Conservation (phyloP, 257 asterid genomes). For the Fraxinus anomala region DNA sequence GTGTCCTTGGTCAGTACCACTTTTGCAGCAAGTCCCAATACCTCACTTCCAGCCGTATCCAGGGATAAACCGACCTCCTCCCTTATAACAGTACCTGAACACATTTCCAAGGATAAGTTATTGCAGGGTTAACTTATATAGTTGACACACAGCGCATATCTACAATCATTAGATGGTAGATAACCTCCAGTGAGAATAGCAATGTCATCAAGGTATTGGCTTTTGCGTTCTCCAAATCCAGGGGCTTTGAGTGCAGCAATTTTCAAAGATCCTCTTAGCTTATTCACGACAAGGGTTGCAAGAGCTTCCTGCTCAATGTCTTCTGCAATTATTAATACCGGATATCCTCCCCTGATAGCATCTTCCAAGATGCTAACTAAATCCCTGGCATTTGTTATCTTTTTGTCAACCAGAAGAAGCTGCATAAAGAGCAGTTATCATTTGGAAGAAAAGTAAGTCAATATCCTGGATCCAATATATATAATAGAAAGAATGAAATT, state of each 20-base stretch:
- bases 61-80: constrained; percentile 40
- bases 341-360: constrained; percentile 40
- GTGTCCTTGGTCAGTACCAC: constrained; percentile 43
- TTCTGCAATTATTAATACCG: constrained; percentile 41
- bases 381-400: constrained; percentile 47
- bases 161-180: not conserved
- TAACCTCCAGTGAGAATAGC: constrained; percentile 42
- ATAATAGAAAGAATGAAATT: not conserved
- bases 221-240: constrained; percentile 47
- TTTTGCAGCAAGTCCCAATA: constrained; percentile 44
- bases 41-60: constrained; percentile 40
- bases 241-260: constrained; percentile 46
- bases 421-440: constrained; percentile 20
- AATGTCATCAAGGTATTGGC: constrained; percentile 44
- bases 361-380: constrained; percentile 35
- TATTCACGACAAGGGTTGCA: constrained; percentile 44
- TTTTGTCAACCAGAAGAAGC: constrained; percentile 42
- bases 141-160: not conserved
- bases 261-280: constrained; percentile 39
- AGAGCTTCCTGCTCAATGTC: constrained; percentile 52
- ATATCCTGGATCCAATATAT: not conserved
- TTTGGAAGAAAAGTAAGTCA: not conserved
- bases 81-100: constrained; percentile 37
- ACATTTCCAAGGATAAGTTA: not conserved
- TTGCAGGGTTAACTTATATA: not conserved